phyloP scores from a whole-genome alignment of 495 filamentous ascomycete genomes.

The Penicillium macrosclerotiorum region DNA sequence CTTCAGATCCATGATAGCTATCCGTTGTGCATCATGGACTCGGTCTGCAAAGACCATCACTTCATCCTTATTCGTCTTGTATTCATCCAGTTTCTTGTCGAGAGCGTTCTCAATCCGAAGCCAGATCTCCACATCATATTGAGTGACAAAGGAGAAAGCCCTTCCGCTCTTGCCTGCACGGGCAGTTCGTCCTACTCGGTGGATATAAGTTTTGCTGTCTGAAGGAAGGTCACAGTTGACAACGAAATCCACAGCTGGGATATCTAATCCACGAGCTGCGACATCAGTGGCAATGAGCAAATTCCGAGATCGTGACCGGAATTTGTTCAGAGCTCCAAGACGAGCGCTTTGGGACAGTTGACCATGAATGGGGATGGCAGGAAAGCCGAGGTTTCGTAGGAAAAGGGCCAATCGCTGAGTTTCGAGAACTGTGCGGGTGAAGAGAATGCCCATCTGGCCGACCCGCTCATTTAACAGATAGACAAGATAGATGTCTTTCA shows the following conservation, averaged over 20 bases:
- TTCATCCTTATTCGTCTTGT: no score
- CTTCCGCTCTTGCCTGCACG: constrained; percentile 86
- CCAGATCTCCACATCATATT: constrained; percentile 91
- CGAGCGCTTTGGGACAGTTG: constrained; percentile 83
- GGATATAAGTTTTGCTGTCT: constrained; percentile 88
- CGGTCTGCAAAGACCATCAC: no score
- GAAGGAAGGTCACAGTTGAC: no score
- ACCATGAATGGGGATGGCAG: constrained; percentile 88
- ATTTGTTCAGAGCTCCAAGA: constrained; percentile 83
- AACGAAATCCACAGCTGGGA: no score
- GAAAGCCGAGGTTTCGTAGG: constrained; percentile 74
- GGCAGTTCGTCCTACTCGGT: constrained; percentile 91
- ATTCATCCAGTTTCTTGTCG: constrained; percentile 66
- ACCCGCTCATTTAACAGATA: constrained; percentile 80
- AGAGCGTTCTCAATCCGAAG: constrained; percentile 80
- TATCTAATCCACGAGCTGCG: constrained; percentile 91
- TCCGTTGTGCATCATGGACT: no score
- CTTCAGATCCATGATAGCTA: no score
- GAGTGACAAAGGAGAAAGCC: constrained; percentile 78
- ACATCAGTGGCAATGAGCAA: constrained; percentile 95
- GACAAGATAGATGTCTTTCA: constrained; percentile 90
- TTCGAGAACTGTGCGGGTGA: constrained; percentile 90
- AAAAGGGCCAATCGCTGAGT: constrained; percentile 81
- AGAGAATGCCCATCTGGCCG: constrained; percentile 83
- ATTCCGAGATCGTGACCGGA: constrained; percentile 63